phyloP scores from a whole-genome alignment of 2,329 filamentous ascomycete species.

The Ceratocystis variospora region DNA sequence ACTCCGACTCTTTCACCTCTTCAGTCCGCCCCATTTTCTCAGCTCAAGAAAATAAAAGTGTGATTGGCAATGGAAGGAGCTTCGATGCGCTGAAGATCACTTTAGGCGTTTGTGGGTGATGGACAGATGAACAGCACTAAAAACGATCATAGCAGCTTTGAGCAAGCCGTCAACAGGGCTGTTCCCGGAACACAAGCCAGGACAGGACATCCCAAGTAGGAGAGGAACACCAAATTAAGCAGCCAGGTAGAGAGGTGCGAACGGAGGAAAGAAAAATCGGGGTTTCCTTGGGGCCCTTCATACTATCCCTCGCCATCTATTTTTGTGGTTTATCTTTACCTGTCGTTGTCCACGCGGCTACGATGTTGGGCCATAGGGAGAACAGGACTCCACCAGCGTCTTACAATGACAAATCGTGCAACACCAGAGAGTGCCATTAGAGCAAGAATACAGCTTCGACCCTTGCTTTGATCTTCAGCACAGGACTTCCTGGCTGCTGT shows the following conservation, averaged over 20 bases:
- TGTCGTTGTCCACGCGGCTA: background rate
- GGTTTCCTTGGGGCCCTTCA: background rate
- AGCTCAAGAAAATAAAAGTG: slow-evolving; percentile 4
- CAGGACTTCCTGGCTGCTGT: too few species aligned
- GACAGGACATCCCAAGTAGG: background rate
- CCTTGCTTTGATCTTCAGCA: too few species aligned
- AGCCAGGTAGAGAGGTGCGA: background rate
- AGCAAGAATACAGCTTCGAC: background rate
- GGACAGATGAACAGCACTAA: background rate
- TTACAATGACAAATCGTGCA: background rate
- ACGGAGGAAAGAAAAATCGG: background rate
- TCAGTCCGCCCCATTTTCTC: background rate
- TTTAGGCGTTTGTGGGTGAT: background rate
- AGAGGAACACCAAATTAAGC: background rate
- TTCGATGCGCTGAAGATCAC: slow-evolving; percentile 5
- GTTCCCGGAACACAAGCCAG: background rate
- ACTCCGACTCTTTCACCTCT: background rate
- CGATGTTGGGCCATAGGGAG: too few species aligned
- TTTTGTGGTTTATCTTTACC: background rate
- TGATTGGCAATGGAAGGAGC: slow-evolving; percentile 6
- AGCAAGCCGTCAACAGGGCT: background rate
- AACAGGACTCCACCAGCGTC: background rate
- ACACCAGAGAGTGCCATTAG: background rate
- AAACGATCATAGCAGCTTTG: background rate
- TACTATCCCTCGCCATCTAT: background rate